Base-by-base conservation (phyloP, 2,329 filamentous ascomycete genomes). In the Akanthomyces uredinophilus region DNA sequence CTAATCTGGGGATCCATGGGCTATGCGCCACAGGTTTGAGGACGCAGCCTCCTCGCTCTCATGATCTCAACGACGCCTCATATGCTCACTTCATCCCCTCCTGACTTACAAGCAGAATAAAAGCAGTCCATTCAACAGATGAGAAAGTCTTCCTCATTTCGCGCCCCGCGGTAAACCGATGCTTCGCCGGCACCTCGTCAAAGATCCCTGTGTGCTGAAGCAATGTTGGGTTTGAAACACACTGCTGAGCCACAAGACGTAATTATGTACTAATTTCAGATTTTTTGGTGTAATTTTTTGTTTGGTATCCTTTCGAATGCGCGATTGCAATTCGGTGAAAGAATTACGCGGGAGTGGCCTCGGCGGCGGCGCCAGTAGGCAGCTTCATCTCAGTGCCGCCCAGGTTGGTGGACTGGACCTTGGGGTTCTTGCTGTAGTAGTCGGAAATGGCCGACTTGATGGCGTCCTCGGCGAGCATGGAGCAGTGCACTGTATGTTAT, bases 371-470 rank as follows among this genome's bases (percentile, higher is more conserved):
- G 66, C 79, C 76, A n/a, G 84, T 79, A 32, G 84, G 62, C 58
- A 64, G 83, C 55, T 64, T 64, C 62, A 64, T 49, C 29, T 79
- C 85, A 37, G 90, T 93, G 67, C 91, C 91, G 59, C 88, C 87
- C 11, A 96, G 83, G 72, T 94, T 86, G 24, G 92, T 96, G 55
- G 82, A 73, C 70, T 85, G 83, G 54, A 71, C 66, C 55, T 70
- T 68, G 52, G 73, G 71, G 65, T 74, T 91, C 83, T 94, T 95
- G 74, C 86, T 90, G 79, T 95, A 91, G 80, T 95, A 96, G 74
- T 96, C 92, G 63, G 87, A 89, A 72, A 96, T 95, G 69, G 91
- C 91, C 52, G 89, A 91, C 78, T 95, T 94, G 82, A 96, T 96
- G 66, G 91, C 91, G 72, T 96, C 91, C 76, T 96, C 91, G 27